These are phyloP conservation scores for Cafeteria roenbergensis DNA, from an alignment of 108 stramenopile species.

Conservation along the genomic window DNA sequence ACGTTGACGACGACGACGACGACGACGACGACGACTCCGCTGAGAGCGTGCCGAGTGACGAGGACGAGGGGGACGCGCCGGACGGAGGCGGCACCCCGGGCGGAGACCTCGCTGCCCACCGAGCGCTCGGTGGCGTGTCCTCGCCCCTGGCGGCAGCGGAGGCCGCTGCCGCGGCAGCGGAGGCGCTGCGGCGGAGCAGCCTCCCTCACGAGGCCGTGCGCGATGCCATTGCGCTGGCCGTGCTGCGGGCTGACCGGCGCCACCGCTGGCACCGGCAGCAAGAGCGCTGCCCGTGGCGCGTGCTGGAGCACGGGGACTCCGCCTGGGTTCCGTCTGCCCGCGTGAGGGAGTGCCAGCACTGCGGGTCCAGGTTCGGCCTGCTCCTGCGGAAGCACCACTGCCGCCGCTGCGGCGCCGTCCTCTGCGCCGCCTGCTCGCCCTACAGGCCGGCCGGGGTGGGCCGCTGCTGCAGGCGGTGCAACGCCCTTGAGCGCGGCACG, in stretches of 20 bases:
- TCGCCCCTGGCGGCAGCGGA: too few species aligned
- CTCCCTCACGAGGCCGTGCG: too few species aligned
- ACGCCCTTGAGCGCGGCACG: not conserved
- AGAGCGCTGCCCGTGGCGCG: too few species aligned
- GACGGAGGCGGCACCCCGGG: not conserved
- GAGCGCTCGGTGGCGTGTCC: not conserved
- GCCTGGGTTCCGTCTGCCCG: not conserved
- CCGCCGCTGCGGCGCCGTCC: conserved; percentile 19
- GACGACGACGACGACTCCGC: not conserved
- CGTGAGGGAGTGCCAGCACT: conserved; percentile 11
- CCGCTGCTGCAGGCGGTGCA: not conserved
- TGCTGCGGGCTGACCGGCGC: not conserved
- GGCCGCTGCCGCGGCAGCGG: not conserved
- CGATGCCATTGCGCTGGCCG: too few species aligned
- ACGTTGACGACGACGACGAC: not conserved
- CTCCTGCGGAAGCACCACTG: conserved; percentile 24
- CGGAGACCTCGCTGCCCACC: not conserved
- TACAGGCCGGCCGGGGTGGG: not conserved
- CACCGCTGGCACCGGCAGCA: too few species aligned
- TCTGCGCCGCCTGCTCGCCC: conserved; percentile 17
- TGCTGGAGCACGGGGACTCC: not conserved
- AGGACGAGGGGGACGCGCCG: not conserved
- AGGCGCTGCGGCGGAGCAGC: not conserved
- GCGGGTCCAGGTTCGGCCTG: conserved; percentile 14
- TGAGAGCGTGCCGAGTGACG: not conserved